These are phyloP conservation scores for Aspergillus uvarum DNA, from an alignment of 2,329 filamentous ascomycete species.

Conservation along the genomic window DNA sequence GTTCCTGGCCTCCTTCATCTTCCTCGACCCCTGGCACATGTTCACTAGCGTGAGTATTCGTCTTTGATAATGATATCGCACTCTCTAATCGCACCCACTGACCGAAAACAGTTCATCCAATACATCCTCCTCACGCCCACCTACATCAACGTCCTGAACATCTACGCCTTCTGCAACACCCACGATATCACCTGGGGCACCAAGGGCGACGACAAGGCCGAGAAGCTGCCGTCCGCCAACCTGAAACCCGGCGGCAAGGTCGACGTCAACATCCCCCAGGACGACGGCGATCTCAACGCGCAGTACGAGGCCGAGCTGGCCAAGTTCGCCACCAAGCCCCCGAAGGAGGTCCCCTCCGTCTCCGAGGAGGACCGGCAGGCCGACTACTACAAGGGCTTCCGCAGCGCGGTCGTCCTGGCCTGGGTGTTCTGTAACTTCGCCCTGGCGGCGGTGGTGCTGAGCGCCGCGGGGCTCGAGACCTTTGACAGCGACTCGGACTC, in stretches of 20 bases:
- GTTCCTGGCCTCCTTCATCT: slow-evolving; percentile 85
- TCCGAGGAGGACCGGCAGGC: slow-evolving; percentile 77
- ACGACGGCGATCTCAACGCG: slow-evolving; percentile 91
- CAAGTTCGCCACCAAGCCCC: slow-evolving; percentile 71
- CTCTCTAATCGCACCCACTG: neutral
- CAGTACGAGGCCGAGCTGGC: slow-evolving; percentile 86
- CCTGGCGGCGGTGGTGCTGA: slow-evolving; percentile 80
- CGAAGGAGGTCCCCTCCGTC: slow-evolving; percentile 58
- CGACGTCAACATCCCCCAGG: slow-evolving; percentile 79
- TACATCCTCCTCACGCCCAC: slow-evolving; percentile 93
- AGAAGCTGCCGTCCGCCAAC: slow-evolving; percentile 82
- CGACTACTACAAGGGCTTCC: slow-evolving; percentile 97
- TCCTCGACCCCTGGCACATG: slow-evolving; percentile 99
- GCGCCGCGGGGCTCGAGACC: slow-evolving; percentile 75
- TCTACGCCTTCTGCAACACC: slow-evolving; percentile 98
- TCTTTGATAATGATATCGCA: neutral
- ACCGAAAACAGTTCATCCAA: slow-evolving; percentile 67
- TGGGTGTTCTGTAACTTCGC: slow-evolving; percentile 98
- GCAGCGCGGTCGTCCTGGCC: slow-evolving; percentile 83
- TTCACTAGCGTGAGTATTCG: slow-evolving; percentile 63
- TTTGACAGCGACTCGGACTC: slow-evolving; percentile 51
- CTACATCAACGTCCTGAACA: slow-evolving; percentile 97
- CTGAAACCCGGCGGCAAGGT: slow-evolving; percentile 95
- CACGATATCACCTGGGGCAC: slow-evolving; percentile 98
- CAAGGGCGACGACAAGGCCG: slow-evolving; percentile 94